Base-by-base conservation (phyloP, 129 eudicot genomes). In the Centrapalus pauciflorus region DNA sequence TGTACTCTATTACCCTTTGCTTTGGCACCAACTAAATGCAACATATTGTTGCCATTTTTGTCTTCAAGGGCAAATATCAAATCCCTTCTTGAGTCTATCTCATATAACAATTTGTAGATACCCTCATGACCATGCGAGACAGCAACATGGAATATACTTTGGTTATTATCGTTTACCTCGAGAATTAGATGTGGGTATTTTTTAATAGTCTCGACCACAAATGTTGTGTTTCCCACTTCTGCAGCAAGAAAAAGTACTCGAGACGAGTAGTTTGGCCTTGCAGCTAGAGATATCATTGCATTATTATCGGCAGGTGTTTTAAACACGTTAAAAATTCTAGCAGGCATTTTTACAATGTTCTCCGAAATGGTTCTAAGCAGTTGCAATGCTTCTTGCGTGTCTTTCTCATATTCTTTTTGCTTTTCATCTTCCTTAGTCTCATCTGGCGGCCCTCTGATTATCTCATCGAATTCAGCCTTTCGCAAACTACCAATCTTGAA, bases 91-190 rank as follows among this genome's bases (percentile, higher is more conserved):
- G 73, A 24, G 29, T 73, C 82, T 6, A 77, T 50, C 54, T 71
- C 77, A 41, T 77, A 66, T 1, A 77, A 37, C 7, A 77, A 12
- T 11, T 77, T 77, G 69, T 28, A 77, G 38, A 77, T 64, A 41
- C 43, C 60, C 27, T 77, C 77, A 8, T 56, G 73, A 49, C 82
- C 77, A 71, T 71, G 49, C 2, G 63, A 54, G 23, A 71, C 73
- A 20, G 82, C 77, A 33, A 77, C 2, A 19, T 77, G 77, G 55
- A 77, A 77, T 64, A 77, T 64, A 41, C 77, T 77, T 11, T 52
- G 72, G 21, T 63, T 62, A 32, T 77, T 11, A 50, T 35, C 72
- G 30, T 77, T 56, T 21, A 56, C 69, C 43, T 71, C 69, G 40
- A 77, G 73, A 29, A 72, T 71, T 51, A 77, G 32, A 16, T 64